Conservation (phyloP, 1,284 basidiomycete genomes). For the Heterobasidion occidentale region DNA sequence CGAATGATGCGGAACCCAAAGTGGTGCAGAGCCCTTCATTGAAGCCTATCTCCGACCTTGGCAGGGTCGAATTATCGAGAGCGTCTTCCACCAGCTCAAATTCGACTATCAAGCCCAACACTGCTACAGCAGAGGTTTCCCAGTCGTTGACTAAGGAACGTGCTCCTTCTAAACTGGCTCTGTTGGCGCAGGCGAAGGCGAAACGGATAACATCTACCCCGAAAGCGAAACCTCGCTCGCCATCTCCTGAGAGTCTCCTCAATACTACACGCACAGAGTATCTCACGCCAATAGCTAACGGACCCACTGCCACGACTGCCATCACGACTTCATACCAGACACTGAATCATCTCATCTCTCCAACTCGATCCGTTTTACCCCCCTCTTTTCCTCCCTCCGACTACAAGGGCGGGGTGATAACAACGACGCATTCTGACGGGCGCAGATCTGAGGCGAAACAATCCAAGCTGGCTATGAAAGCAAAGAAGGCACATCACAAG, state of each 20-base stretch:
- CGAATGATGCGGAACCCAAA: conserved; percentile 1
- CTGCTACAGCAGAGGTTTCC: not conserved
- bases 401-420: not conserved
- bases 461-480: conserved; percentile 66
- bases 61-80: conserved; percentile 1
- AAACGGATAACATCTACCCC: conserved; percentile 18
- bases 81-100: conserved; percentile 8
- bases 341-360: conserved; percentile 35
- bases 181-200: conserved; percentile 56
- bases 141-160: not conserved
- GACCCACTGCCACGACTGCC: conserved; percentile 66
- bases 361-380: conserved; percentile 14
- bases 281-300: conserved; percentile 67
- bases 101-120: conserved; percentile 7
- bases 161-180: conserved; percentile 57
- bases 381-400: conserved; percentile 14
- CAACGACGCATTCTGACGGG: conserved; percentile 3
- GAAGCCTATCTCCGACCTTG: not conserved
- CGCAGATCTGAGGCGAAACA: conserved; percentile 27
- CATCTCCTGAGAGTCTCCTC: conserved; percentile 16
- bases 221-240: conserved; percentile 18
- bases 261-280: conserved; percentile 51
- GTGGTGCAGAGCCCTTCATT: conserved; percentile 2
- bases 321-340: conserved; percentile 73
- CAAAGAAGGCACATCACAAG: conserved; percentile 34